Percentiles rank a stretch among this genome's conserved stretches.
Conservation (phyloP, 768 basidiomycete genomes). For the Crucibulum laeve region DNA sequence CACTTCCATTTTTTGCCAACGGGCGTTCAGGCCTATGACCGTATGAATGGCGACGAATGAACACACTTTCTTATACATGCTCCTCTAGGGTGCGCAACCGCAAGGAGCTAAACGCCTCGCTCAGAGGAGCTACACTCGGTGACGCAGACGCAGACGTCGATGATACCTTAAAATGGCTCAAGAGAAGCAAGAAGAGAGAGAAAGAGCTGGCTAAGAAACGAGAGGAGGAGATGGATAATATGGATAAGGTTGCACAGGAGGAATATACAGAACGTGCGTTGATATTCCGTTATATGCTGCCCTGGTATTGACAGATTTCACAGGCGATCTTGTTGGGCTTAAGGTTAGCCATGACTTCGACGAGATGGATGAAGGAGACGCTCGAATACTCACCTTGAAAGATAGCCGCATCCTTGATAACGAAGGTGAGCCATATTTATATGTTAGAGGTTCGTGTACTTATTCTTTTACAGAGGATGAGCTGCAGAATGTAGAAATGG, state of each 20-base stretch:
- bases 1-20: slow-evolving; percentile 43
- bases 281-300: neutral
- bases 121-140: slow-evolving; percentile 91
- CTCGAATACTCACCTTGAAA: slow-evolving; percentile 94
- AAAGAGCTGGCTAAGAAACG: slow-evolving; percentile 84
- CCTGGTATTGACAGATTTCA: slow-evolving; percentile 5
- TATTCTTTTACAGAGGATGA: slow-evolving; percentile 75
- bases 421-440: slow-evolving; percentile 57
- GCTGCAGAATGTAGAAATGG: slow-evolving; percentile 93
- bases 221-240: slow-evolving; percentile 76
- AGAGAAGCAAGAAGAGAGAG: slow-evolving; percentile 84
- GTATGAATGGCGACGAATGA: slow-evolving; percentile 17
- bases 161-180: slow-evolving; percentile 87
- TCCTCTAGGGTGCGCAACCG: slow-evolving; percentile 85
- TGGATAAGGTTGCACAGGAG: slow-evolving; percentile 72
- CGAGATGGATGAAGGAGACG: slow-evolving; percentile 89
- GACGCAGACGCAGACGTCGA: slow-evolving; percentile 77
- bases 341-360: slow-evolving; percentile 97
- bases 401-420: slow-evolving; percentile 93
- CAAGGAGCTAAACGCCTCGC: slow-evolving; percentile 86
- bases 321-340: slow-evolving; percentile 90
- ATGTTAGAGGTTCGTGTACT: slow-evolving; percentile 1
- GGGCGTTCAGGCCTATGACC: slow-evolving; percentile 32
- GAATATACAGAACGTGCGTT: slow-evolving; percentile 85
- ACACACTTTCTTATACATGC: slow-evolving; percentile 38